Evolutionary conservation across 2,329 filamentous ascomycete species (phyloP), one percentile per base, ranked within the genome.

Genomic region (Clarireedia monteithiana): DNA sequence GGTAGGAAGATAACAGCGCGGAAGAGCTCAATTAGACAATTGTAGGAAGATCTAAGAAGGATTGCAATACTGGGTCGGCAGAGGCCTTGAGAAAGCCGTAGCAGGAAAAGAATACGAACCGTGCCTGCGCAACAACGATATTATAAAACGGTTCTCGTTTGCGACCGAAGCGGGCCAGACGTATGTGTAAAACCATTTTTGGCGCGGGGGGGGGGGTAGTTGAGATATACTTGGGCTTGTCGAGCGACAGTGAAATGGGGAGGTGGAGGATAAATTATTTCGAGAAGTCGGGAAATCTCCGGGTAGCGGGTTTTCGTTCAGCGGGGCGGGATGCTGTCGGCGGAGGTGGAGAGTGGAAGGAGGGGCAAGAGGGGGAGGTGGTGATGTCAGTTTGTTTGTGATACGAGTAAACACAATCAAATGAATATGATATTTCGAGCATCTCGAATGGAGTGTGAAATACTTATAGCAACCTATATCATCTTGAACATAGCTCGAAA

Each of bases 61-160:
- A 36, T 4, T 10, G 4, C 2, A 14, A 24, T 4, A 20, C 24
- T 12, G 30, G 30, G 30, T 12, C 30, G 30, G 3, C 12, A 15
- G 12, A 6, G 36, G 6, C 3, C 14, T 6, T 6, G 23, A 20
- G 17, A 24, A 48, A 20, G 9, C 2, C 17, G 30, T 12, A 17
- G 26, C 15, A 5, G 30, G 12, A 20, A 15, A 36, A 45, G 14
- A 27, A 48, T 34, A 61, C 78, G 62, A 81, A 95, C 89, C 91
- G 85, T 48, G 91, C 91, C 68, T 97, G 92, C 15, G 91, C 83
- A 62, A 99, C 89, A 63, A 97, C 90, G 62, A 99, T 96, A 76
- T 99, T 99, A 80, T 96, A 99, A 66, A 96, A 87, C 2, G 94
- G 92, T n/a, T 82, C 72, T 70, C 95, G 91, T 62, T 82, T 84